Base-by-base conservation (phyloP, 768 basidiomycete species). In the Agaricus subrufescens region DNA sequence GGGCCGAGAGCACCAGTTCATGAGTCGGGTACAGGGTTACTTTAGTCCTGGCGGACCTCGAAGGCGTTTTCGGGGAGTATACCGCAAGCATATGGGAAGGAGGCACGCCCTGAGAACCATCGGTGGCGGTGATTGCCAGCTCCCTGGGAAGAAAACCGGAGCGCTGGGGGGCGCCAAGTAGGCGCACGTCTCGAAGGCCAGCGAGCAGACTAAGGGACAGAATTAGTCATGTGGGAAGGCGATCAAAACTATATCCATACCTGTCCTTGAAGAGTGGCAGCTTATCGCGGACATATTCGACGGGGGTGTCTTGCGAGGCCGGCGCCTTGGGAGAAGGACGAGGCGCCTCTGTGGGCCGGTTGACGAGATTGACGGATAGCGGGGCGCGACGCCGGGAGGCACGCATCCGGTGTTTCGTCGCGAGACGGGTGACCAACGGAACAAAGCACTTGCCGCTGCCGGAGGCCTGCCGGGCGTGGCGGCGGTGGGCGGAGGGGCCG, bases 21-120 rank as follows among this genome's bases (percentile, higher is more conserved):
- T 93, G 90, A 6, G 82, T 78, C 7, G 91, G 85, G 60, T 80
- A 85, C 54, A 92, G 74, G 9, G 77, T 71, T 25, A 77, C 69
- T 58, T 71, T 71, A 9, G 53, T 53, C 58, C 30, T 60, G 48
- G 45, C 40, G 37, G 59, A 59, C 14, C 59, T 63, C 61, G 50
- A 1, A 62, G 62, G 44, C 39, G 63, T 44, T 59, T 69, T 65
- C 50, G 57, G 44, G 29, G 67, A 63, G 40, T 66, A 71, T 44
- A 85, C 67, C n/a, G 83, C 84, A n/a, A 86, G 67, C 60, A 81
- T 71, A 62, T 86, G 84, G 0, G 80, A 78, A 5, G 83, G 83
- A 39, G 71, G 60, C 50, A 70, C 59, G 3, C 60, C 58, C 7
- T 57, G 43, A n/a, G 58, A 46, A 37, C 34, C 40, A 11, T 68